phyloP scores from a whole-genome alignment of 140 eudicot species.

The Ambrosia hybrid region DNA sequence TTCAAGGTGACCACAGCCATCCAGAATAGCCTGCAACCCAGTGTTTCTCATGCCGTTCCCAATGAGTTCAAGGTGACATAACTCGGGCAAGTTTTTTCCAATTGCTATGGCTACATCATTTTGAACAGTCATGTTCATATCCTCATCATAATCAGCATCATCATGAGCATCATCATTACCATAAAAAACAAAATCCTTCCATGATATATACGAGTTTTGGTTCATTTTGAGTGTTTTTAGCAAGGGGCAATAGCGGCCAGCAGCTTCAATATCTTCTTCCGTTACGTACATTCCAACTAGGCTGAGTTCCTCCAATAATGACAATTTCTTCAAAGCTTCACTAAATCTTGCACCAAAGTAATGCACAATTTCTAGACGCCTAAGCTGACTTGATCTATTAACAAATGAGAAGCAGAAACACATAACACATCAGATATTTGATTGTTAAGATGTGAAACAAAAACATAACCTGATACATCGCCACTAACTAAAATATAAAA shows the following conservation, averaged over 20 bases:
- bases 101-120: background rate
- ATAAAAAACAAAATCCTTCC: too few relatives aligned
- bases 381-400: background rate
- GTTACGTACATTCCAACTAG: background rate
- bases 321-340: background rate
- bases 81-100: background rate
- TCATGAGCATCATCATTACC: too few relatives aligned
- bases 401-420: background rate
- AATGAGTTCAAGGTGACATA: slow-evolving; percentile 3
- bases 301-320: slow-evolving; percentile 5
- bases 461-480: too few relatives aligned
- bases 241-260: slow-evolving; percentile 1
- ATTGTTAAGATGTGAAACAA: too few relatives aligned
- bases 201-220: background rate
- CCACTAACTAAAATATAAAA: too few relatives aligned
- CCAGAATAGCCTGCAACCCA: slow-evolving; percentile 6
- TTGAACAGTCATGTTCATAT: too few relatives aligned
- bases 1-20: slow-evolving; percentile 7
- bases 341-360: background rate
- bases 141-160: background rate
- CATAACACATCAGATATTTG: too few relatives aligned
- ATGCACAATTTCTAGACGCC: background rate
- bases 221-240: background rate
- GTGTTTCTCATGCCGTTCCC: background rate
- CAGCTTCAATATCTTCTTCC: background rate